Conservation (phyloP, 2,329 filamentous ascomycete species). For the Beauveria sp. region DNA sequence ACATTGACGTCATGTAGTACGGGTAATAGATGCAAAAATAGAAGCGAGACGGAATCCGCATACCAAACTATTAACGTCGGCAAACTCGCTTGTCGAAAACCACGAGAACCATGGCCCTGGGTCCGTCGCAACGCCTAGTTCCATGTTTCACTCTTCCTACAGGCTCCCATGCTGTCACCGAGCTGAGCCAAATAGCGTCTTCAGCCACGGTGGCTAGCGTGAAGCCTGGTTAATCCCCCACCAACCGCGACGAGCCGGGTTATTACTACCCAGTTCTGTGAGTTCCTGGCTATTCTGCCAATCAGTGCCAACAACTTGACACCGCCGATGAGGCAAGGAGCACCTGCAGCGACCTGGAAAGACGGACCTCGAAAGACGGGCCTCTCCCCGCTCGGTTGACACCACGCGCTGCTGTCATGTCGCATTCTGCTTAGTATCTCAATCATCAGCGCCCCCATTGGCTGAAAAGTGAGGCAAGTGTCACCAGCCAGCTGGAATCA, state of each 20-base stretch:
- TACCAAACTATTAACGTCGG: conserved; percentile 2
- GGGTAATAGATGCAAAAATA: conserved; percentile 3
- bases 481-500: conserved; percentile 2
- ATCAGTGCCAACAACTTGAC: conserved; percentile 1
- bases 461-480: conserved; percentile 6
- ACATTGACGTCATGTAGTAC: conserved; percentile 56
- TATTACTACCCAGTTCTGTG: too few relatives aligned
- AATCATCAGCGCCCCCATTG: not conserved
- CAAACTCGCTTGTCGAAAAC: conserved; percentile 6
- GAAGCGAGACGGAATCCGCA: not conserved
- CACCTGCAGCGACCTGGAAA: not conserved
- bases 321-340: not conserved
- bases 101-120: not conserved
- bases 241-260: conserved; percentile 5
- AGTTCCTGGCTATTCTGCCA: not conserved
- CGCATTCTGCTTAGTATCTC: not conserved
- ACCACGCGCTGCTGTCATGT: not conserved
- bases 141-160: conserved; percentile 7
- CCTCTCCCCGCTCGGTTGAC: conserved; percentile 3
- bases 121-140: conserved; percentile 2
- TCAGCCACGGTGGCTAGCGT: conserved; percentile 9
- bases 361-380: not conserved
- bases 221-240: conserved; percentile 7
- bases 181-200: conserved; percentile 11
- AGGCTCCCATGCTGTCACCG: conserved; percentile 7